Evolutionary conservation across 169 alveolate species (phyloP).

Genomic region (Eimeria brunetti): DNA sequence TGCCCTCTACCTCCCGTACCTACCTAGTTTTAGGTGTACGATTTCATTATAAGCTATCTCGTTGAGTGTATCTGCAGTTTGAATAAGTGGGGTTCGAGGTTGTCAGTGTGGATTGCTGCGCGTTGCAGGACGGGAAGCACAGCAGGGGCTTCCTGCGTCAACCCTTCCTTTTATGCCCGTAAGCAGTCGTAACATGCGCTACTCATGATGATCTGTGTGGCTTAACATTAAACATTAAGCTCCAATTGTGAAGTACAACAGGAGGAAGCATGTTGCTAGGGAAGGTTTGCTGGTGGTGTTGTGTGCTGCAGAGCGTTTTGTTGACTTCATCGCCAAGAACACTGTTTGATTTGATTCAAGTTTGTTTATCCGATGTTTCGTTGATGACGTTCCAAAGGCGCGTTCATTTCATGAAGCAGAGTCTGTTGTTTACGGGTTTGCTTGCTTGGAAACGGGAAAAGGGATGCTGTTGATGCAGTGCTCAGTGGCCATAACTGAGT

Average conservation of each 20-base stretch:
- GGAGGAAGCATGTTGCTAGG: neutral
- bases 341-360: constrained; percentile 45
- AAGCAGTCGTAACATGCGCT: neutral
- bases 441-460: neutral
- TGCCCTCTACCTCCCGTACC: neutral
- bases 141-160: constrained; percentile 37
- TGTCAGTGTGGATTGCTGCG: neutral
- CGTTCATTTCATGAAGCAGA: neutral
- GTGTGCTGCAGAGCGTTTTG: constrained; percentile 73
- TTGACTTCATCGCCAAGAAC: constrained; percentile 70
- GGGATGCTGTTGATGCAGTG: neutral
- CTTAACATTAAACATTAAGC: neutral
- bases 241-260: neutral
- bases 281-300: neutral
- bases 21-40: neutral
- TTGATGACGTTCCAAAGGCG: neutral
- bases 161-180: constrained; percentile 61
- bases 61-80: neutral
- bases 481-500: constrained; percentile 4
- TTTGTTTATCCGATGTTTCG: neutral
- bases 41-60: neutral
- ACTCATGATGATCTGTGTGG: neutral
- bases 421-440: neutral
- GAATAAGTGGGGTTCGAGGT: neutral
- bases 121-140: constrained; percentile 66